A percentile compares a stretch with the other conserved stretches of the same genome.
Conservation (phyloP, 2,329 filamentous ascomycete species). For the Colletotrichum orbiculare region DNA sequence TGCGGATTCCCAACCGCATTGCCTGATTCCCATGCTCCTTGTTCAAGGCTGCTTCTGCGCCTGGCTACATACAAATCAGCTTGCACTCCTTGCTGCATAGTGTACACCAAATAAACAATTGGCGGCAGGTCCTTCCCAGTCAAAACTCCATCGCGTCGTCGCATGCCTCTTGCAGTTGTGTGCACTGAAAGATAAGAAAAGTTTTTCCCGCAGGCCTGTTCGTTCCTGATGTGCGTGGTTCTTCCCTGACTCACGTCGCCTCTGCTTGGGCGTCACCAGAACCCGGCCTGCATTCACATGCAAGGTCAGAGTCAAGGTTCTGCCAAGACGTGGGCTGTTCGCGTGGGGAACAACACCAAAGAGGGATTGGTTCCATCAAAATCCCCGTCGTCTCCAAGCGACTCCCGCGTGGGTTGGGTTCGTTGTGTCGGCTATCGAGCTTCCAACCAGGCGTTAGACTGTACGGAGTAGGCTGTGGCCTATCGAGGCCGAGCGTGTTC, state of each 20-base stretch:
- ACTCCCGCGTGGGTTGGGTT: constrained; percentile 17
- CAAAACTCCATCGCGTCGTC: constrained; percentile 18
- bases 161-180: constrained; percentile 10
- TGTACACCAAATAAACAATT: not conserved
- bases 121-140: constrained; percentile 6
- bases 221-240: constrained; percentile 7
- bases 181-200: constrained; percentile 18
- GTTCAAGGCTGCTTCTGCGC: constrained; percentile 18
- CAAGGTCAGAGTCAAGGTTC: constrained; percentile 21
- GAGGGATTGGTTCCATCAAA: constrained; percentile 14
- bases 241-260: constrained; percentile 29
- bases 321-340: constrained; percentile 26
- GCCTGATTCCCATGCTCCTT: constrained; percentile 27
- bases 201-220: not conserved
- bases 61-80: not conserved
- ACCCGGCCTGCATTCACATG: constrained; percentile 33
- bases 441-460: too few species aligned
- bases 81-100: too few species aligned
- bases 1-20: constrained; percentile 29
- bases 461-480: too few species aligned
- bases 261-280: constrained; percentile 22
- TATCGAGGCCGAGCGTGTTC: not conserved
- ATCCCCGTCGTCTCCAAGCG: constrained; percentile 22
- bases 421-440: not conserved
- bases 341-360: constrained; percentile 8